Evolutionary conservation across 148 eudicot genomes (phyloP).

Genomic region (Silene latifolia): DNA sequence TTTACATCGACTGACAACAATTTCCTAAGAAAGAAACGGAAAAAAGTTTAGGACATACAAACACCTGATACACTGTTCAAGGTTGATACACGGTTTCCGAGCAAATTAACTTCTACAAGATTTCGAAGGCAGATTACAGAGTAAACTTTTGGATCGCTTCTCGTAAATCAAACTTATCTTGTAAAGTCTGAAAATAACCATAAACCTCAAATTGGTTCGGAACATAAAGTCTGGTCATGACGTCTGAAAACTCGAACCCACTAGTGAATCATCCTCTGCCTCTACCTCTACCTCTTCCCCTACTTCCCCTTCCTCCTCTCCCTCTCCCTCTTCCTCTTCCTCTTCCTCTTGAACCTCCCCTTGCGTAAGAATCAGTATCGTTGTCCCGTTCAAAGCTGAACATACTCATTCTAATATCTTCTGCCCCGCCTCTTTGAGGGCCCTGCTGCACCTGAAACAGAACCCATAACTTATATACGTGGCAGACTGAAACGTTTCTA

Average conservation of each 20-base stretch:
- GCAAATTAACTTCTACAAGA: no score
- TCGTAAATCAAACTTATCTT: background rate
- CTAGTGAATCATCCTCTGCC: conserved; percentile 29
- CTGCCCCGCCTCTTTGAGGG: conserved; percentile 43
- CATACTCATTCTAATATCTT: conserved; percentile 64
- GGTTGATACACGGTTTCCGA: no score
- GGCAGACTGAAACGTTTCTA: background rate
- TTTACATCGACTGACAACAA: no score
- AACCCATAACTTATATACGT: background rate
- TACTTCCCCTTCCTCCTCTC: conserved; percentile 35
- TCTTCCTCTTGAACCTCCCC: conserved; percentile 49
- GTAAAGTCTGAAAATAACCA: background rate
- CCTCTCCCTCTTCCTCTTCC: conserved; percentile 56
- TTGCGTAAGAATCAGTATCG: conserved; percentile 26
- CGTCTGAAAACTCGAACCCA: background rate
- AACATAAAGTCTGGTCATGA: background rate
- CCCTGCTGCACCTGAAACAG: conserved; percentile 43
- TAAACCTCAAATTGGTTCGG: background rate
- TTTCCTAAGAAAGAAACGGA: background rate
- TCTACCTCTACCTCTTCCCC: conserved; percentile 27
- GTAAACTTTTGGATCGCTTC: background rate
- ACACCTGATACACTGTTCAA: no score
- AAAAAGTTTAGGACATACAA: background rate
- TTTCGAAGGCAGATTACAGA: background rate
- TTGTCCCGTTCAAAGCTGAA: conserved; percentile 68